Base-by-base conservation (phyloP, 768 basidiomycete species). In the Chalciporus piperatus region DNA sequence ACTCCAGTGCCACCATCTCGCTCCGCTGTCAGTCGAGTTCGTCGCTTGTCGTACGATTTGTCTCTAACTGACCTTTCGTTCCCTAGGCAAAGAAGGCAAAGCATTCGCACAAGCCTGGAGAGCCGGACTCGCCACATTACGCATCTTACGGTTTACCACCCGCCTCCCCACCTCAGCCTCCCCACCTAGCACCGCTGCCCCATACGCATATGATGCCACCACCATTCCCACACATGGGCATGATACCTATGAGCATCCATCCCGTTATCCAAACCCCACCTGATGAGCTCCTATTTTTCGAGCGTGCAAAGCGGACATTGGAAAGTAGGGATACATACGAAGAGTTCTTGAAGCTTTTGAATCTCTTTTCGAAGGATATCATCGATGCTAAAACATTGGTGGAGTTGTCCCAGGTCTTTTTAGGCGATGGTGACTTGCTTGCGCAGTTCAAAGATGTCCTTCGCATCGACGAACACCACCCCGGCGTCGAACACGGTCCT, bases 321-420 rank as follows among this genome's bases (percentile, higher is more conserved):
- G 90, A 90, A 64, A 81, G 75, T 66, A 79, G 82, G 53, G 88
- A 88, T 47, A 77, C 83, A 33, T 92, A 90, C 61, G 93, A 97
- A 61, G 96, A 98, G 59, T 98, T 98, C 70, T 74, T 98, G 62
- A 98, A 96, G 72, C 76, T 98, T 23, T 78, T 98, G 46, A 88
- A 84, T 65, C 77, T 98, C 44, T 99, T 89, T 70, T 86, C 91
- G 14, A 89, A 87, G 60, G 94, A 97, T 52, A 85, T 98, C 60
- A 89, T 99, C 61, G 92, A 97, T 63, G 74, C 84, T 44, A 83
- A 83, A 63, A 85, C 83, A 11, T 82, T 99, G 27, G 75, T 98
- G 28, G 85, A 92, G 55, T 80, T 86, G 44, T 83, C 89, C n/a
- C 77, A 81, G 42, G 77, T 81, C 20, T 95, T 97, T 70, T 75